Conservation (phyloP, 352 stramenopile species). For the Phytopythium mirpurense region DNA sequence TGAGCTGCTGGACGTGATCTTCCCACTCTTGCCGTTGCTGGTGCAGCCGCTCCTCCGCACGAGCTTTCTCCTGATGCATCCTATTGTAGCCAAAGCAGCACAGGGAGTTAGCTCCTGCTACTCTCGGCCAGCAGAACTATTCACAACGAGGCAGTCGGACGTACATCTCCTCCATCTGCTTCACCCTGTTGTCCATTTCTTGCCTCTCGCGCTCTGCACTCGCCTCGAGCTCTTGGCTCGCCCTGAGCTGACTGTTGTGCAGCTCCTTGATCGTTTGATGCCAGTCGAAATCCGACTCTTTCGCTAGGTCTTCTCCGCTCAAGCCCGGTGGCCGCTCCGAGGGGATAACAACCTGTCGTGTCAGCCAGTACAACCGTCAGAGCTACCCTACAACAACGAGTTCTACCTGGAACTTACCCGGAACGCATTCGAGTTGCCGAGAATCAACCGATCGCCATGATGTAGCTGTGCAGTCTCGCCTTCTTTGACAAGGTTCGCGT, state of each 20-base stretch:
- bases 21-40: constrained; percentile 75
- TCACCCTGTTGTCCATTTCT: constrained; percentile 71
- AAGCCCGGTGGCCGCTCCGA: constrained; percentile 20
- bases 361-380: neutral
- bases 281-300: constrained; percentile 64
- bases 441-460: constrained; percentile 66
- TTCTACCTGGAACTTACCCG: constrained; percentile 19
- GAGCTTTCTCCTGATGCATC: constrained; percentile 51
- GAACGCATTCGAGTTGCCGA: constrained; percentile 79
- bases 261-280: constrained; percentile 80
- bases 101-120: neutral
- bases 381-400: neutral
- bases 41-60: constrained; percentile 53
- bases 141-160: no score
- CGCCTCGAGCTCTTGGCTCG: constrained; percentile 45
- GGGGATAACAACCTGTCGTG: constrained; percentile 46
- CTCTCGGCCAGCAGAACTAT: neutral
- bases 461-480: constrained; percentile 26
- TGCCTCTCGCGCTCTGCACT: constrained; percentile 63
- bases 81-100: constrained; percentile 10
- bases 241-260: constrained; percentile 66
- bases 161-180: constrained; percentile 71
- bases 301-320: constrained; percentile 24
- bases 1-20: constrained; percentile 51
- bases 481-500: constrained; percentile 45